phyloP scores from a whole-genome alignment of 2,329 filamentous ascomycete species.

The Curvularia sp. region DNA sequence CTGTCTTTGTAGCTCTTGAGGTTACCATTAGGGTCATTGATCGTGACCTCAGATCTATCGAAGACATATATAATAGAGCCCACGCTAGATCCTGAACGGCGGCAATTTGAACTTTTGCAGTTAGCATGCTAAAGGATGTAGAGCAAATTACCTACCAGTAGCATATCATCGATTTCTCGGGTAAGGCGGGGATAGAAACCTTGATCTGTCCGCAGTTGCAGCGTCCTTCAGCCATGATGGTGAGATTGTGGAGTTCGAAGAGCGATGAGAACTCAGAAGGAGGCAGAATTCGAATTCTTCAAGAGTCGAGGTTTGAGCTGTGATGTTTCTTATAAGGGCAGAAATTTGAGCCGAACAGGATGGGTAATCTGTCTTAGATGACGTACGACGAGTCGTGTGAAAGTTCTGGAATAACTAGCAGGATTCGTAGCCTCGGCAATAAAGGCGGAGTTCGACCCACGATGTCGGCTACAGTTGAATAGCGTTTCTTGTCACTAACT shows the following conservation, averaged over 20 bases:
- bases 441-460: background rate
- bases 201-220: constrained; percentile 44
- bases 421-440: background rate
- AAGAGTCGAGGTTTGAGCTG: too few species aligned
- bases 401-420: background rate
- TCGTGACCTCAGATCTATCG: constrained; percentile 26
- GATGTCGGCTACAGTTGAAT: background rate
- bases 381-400: background rate
- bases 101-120: constrained; percentile 37
- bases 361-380: background rate
- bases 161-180: constrained; percentile 33
- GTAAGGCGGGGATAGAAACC: constrained; percentile 33
- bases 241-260: background rate
- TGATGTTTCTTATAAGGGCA: too few species aligned
- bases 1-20: constrained; percentile 39
- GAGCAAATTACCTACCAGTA: constrained; percentile 33
- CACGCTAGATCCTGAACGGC: constrained; percentile 31
- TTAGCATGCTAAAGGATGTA: background rate
- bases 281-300: background rate
- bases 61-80: constrained; percentile 36
- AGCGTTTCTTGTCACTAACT: too few species aligned
- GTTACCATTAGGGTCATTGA: constrained; percentile 28
- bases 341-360: too few species aligned
- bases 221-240: constrained; percentile 35
- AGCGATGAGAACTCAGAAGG: too few species aligned